A percentile compares a stretch with the other conserved stretches of the same genome.
phyloP scores from a whole-genome alignment of 371 early-diverging fungal species.

The Capillidium heterosporum region DNA sequence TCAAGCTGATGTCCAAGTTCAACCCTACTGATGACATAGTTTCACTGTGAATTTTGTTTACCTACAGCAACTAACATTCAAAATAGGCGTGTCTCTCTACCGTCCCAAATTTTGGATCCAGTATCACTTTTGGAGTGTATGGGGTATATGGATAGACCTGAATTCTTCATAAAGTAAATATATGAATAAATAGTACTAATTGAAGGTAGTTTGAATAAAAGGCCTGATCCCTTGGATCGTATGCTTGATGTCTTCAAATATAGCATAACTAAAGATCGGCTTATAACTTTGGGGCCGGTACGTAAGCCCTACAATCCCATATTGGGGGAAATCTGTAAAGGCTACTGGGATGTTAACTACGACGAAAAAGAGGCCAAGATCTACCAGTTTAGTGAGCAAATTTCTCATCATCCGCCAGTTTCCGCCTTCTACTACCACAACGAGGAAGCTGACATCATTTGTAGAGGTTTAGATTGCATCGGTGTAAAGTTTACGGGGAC shows the following conservation, averaged over 20 bases:
- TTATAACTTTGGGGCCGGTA: constrained; percentile 8
- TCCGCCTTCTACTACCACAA: constrained; percentile 28
- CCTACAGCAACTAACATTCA: too few species aligned
- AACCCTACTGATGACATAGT: too few species aligned
- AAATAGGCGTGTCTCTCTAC: constrained; percentile 36
- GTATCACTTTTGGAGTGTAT: constrained; percentile 49
- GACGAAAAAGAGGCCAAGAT: constrained; percentile 11
- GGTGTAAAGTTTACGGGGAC: constrained; percentile 30
- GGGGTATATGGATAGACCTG: constrained; percentile 54
- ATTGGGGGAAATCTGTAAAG: constrained; percentile 33
- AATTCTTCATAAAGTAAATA: constrained; percentile 29
- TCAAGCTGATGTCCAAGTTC: too few species aligned
- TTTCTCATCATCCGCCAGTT: constrained; percentile 16
- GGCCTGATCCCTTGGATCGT: constrained; percentile 32
- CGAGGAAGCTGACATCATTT: constrained; percentile 23
- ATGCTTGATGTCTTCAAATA: constrained; percentile 41
- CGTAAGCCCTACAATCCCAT: constrained; percentile 39
- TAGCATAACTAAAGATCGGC: constrained; percentile 39
- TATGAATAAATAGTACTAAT: background rate
- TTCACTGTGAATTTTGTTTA: too few species aligned
- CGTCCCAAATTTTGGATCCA: constrained; percentile 45
- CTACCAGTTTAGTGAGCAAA: constrained; percentile 30
- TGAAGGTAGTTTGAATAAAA: constrained; percentile 5
- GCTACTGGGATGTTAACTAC: constrained; percentile 25
- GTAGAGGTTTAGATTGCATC: constrained; percentile 29